phyloP scores from a whole-genome alignment of 2,329 filamentous ascomycete genomes.

The Bisporella sp. region DNA sequence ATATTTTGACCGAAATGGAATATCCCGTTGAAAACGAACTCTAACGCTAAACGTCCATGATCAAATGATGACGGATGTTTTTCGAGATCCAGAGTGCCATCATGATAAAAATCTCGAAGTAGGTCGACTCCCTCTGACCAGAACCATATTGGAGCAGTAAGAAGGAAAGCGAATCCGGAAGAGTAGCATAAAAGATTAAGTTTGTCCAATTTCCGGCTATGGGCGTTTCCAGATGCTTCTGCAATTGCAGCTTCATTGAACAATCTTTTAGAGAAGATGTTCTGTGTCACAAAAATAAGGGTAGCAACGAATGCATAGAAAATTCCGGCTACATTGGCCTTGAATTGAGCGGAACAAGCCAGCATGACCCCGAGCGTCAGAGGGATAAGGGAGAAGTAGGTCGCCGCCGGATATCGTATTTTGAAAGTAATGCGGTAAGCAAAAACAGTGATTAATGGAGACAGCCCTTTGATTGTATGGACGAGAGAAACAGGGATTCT shows the following conservation, averaged over 20 bases:
- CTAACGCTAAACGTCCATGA: conserved; percentile 66
- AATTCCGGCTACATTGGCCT: conserved; percentile 84
- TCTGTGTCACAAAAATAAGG: conserved; percentile 93
- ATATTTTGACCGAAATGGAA: conserved; percentile 98
- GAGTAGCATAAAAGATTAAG: conserved; percentile 95
- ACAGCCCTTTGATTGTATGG: conserved; percentile 97
- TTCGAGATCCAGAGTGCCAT: conserved; percentile 65
- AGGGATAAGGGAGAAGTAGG: conserved; percentile 84
- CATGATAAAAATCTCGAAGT: conserved; percentile 68
- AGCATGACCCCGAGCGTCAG: conserved; percentile 92
- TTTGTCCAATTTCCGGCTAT: conserved; percentile 83
- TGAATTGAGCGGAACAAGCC: conserved; percentile 87
- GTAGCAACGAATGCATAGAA: conserved; percentile 84
- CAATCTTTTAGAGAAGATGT: conserved; percentile 95
- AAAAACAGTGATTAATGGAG: conserved; percentile 88
- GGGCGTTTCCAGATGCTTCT: conserved; percentile 63
- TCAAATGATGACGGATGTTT: conserved; percentile 58
- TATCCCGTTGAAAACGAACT: conserved; percentile 93
- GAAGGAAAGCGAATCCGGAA: conserved; percentile 82
- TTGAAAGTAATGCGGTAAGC: conserved; percentile 87
- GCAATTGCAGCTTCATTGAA: conserved; percentile 91
- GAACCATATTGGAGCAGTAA: conserved; percentile 89
- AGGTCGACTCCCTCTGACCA: conserved; percentile 80
- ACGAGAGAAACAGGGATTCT: conserved; percentile 95
- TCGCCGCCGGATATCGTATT: conserved; percentile 79